Percentiles rank a stretch among this genome's conserved stretches.
phyloP scores from a whole-genome alignment of 371 early-diverging fungal genomes.

The Rhizomucor miehei region DNA sequence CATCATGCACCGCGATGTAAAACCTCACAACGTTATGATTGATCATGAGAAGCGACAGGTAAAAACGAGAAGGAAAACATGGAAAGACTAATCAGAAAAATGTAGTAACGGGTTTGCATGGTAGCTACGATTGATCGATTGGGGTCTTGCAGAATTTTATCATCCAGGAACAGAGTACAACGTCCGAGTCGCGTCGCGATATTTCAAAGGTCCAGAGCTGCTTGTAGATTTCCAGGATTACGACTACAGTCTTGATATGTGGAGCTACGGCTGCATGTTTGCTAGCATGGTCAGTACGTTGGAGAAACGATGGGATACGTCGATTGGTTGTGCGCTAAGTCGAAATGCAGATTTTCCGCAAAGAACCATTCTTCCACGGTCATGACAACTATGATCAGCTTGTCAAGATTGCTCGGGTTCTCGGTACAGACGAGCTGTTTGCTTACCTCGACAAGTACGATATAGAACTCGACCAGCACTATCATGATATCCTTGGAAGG shows the following conservation, averaged over 20 bases:
- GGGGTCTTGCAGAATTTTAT: conserved; percentile 99
- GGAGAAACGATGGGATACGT: neutral
- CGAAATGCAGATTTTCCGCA: conserved; percentile 85
- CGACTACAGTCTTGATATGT: conserved; percentile 99
- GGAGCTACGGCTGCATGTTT: conserved; percentile 99
- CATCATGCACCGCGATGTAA: conserved; percentile 99
- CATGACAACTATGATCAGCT: conserved; percentile 98
- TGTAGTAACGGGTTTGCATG: neutral
- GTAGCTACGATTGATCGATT: conserved; percentile 96
- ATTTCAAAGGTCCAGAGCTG: conserved; percentile 99
- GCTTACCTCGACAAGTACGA: conserved; percentile 94
- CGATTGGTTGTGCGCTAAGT: neutral
- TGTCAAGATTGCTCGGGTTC: conserved; percentile 94
- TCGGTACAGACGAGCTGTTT: conserved; percentile 94
- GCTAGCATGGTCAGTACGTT: conserved; percentile 80
- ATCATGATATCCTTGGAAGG: conserved; percentile 79
- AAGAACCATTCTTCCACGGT: conserved; percentile 99
- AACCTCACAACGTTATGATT: conserved; percentile 99
- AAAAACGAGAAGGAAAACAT: conserved; percentile 21
- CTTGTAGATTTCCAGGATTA: conserved; percentile 97
- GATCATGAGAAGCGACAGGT: conserved; percentile 91
- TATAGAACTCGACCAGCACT: conserved; percentile 84
- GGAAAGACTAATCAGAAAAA: neutral
- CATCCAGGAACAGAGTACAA: conserved; percentile 97
- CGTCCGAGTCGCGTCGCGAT: conserved; percentile 97